Evolutionary conservation across 805 yeast genomes (phyloP), one percentile per base, ranked within the genome.

Genomic region (Phaffomyces thermotolerans): DNA sequence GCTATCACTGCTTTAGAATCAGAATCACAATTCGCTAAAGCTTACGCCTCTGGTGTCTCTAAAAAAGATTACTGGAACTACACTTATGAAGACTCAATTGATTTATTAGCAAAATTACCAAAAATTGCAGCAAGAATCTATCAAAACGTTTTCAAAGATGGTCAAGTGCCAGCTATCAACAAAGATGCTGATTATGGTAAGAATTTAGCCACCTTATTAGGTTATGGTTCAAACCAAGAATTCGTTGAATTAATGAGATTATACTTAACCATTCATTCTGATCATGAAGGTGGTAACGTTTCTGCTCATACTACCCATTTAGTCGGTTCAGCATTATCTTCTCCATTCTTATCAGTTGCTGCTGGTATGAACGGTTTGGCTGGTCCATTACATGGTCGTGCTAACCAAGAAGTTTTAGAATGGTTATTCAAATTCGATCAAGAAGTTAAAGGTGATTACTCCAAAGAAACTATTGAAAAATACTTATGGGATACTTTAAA

Each of bases 281-380:
- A 84, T 64, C 95, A 84, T 71, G 95, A 84, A 72, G 95, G 93
- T 69, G 93, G 93, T 66, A 84, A 84, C 62, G 93, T 84, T 48
- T 80, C 88, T 50, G 93, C 93, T 39, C 93, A 84, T 70, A 79
- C 93, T 52, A 84, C 93, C 46, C 91, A 84, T 67, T 69, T 84
- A 62, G 93, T 84, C 50, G 93, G 93, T 56, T 82, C 90, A 10
- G 90, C 93, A 36, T 71, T 84, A 51, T 77, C 87, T 27, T 81
- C 86, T 37, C 91, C 93, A 58, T 84, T 71, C 73, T 70, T 84
- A 50, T 81, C 90, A 34, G 71, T 80, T 47, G 81, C 93, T 44
- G 90, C 93, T 39, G 93, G 93, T 67, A 64, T 84, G 65, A 80
- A 82, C 68, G 93, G 93, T 66, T 72, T 84, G 54, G 93, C 93